These are phyloP conservation scores for Saccharomyces cerevisiae DNA, from an alignment of 805 yeast species.

Conservation along the genomic window DNA sequence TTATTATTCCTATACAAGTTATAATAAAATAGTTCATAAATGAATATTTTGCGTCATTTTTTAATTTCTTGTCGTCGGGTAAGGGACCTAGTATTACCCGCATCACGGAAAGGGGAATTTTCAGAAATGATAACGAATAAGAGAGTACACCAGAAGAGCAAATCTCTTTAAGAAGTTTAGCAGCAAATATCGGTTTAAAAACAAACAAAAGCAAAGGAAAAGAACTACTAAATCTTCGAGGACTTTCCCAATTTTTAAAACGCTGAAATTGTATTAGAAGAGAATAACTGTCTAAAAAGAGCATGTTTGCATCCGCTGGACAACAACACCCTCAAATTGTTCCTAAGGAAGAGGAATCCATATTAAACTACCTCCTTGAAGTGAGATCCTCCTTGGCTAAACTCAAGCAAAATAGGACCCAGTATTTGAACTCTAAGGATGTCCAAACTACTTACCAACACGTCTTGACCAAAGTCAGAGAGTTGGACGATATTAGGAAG, in stretches of 20 bases:
- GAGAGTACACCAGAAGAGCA: not conserved
- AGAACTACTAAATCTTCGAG: not conserved
- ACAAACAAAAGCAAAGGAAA: not conserved
- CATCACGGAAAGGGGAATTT: not conserved
- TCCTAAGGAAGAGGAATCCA: conserved; percentile 31
- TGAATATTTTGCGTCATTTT: not conserved
- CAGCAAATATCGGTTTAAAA: not conserved
- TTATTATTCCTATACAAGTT: too few relatives aligned
- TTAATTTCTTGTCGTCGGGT: not conserved
- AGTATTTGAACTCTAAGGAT: conserved; percentile 59
- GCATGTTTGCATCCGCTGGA: not conserved
- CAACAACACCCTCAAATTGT: conserved; percentile 26
- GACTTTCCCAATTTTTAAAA: not conserved
- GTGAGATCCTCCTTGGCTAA: conserved; percentile 38
- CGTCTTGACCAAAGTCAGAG: conserved; percentile 47
- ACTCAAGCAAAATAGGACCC: conserved; percentile 55
- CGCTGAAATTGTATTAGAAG: not conserved
- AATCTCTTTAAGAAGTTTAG: not conserved
- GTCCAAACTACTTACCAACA: conserved; percentile 51
- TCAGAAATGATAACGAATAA: not conserved
- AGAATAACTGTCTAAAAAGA: not conserved
- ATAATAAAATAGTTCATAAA: not conserved
- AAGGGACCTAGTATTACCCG: not conserved
- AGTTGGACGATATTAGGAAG: conserved; percentile 45
- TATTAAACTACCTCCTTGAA: conserved; percentile 35